Base-by-base conservation (phyloP, 2,329 filamentous ascomycete species). In the Nakataea oryzae region DNA sequence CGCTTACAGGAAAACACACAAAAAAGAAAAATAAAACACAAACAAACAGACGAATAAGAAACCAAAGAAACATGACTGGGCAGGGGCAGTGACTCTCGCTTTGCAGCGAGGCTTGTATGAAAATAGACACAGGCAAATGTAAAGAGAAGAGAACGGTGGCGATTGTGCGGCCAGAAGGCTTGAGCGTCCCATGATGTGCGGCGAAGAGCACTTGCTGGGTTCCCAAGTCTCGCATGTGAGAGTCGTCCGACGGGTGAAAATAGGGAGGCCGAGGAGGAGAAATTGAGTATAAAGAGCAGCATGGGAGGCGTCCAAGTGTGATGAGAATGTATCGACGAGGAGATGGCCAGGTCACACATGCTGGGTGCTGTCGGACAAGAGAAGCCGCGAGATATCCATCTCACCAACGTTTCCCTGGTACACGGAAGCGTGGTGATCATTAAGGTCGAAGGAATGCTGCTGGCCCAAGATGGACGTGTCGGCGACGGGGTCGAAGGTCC, bases 311-410 rank as follows among this genome's bases (percentile, higher is more conserved):
- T 24, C 41, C 17, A 50, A 50, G 6, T 50, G 21, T 17, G 41
- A 50, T 50, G 41, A n/a, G 41, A 50, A 50, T 50, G 8, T 4
- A 24, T n/a, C 41, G 41, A 50, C 41, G 41, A 50, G n/a, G 21
- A 50, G 41, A n/a, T 50, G 17, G 21, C 41, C 41, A n/a, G 41
- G 41, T 50, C 41, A 50, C 7, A 50, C 41, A 8, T 32, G 30
- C 21, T 74, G 75, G 4, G 73, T 72, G n/a, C n/a, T n/a, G 64
- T 85, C 82, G 61, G 86, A 82, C n/a, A 86, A 74, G 2, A 86
- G 70, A 2, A 87, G 74, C 14, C 84, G 78, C 21, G 82, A 83
- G 57, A 86, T 85, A 60, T 84, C 84, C 84, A 86, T 86, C 69
- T 86, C 84, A 21, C 81, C 79, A 11, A 76, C 73, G 59, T 65